Evolutionary conservation across 495 filamentous ascomycete genomes (phyloP), one percentile per base, ranked within the genome.

Genomic region (Thermochaetoides thermophila): DNA sequence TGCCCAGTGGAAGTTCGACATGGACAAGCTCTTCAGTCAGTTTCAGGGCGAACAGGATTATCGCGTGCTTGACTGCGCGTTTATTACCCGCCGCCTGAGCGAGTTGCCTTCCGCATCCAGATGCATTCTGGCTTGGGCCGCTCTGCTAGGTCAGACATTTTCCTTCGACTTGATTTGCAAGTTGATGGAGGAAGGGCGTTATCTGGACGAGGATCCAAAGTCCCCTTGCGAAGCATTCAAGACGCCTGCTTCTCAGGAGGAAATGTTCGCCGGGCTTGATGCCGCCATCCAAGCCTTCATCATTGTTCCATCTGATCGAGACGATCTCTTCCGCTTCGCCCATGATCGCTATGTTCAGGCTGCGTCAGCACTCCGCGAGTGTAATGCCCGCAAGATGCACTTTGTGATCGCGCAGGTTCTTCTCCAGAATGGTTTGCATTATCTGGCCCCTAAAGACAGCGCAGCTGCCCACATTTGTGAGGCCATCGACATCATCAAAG

Each of bases 301-400:
- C 33, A 63, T 91, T 19, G 66, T 81, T 17, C 64, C 80, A 10
- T 74, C 76, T 9, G 74, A 80, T 35, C 74, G 76, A 4, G 85
- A 92, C 46, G 84, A 94, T 53, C 52, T 61, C 31, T 68, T 65
- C 47, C 75, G 76, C 18, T 91, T 91, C 46, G 71, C 71, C 20
- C 84, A 94, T 51, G 84, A 94, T 51, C 69, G 84, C 25, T 83
- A 87, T 48, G 62, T 82, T 20, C 73, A 76, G 51, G 84, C 82
- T 17, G 75, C 82, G 8, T 61, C 70, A n/a, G 55, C 58, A 2
- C 59, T 92, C 33, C 72, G 66, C 24, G 77, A 84, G 56, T 75
- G 71, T 39, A 71, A 81, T 35, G 60, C 70, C 15, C 57, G 71
- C 31, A 76, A 76, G 46, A 92, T 92, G 85, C 84, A 94, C 54